Evolutionary conservation across 139 green algal species (phyloP).

Genomic region (Volvox reticuliferus): DNA sequence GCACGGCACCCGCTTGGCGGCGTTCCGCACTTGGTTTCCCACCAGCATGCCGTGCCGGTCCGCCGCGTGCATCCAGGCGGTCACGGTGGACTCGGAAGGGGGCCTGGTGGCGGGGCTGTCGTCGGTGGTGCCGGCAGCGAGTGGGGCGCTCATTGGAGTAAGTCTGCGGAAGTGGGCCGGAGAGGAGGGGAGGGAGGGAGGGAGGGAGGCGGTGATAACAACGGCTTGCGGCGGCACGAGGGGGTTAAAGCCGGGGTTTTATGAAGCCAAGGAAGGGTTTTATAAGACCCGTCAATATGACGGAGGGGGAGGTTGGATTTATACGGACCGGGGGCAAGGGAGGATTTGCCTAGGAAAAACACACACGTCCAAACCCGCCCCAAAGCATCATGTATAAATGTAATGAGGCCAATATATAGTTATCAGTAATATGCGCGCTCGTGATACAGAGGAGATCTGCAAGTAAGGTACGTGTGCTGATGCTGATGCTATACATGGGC

Average conservation of each 20-base stretch:
- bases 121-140: neutral
- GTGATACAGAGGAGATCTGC: neutral
- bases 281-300: no score
- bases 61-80: neutral
- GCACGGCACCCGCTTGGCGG: slow-evolving; percentile 8
- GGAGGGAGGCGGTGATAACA: neutral
- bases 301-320: no score
- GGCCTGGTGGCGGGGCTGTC: neutral
- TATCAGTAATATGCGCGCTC: neutral
- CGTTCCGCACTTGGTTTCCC: slow-evolving; percentile 12
- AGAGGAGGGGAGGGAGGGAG: neutral
- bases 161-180: neutral
- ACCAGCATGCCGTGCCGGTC: neutral
- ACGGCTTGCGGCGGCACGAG: no score
- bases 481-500: no score
- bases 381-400: no score
- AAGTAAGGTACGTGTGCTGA: no score
- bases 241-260: no score
- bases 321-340: no score
- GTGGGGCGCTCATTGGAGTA: neutral
- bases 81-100: neutral
- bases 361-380: no score
- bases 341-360: no score
- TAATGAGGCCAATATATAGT: no score
- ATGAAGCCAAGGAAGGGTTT: no score